Conservation (phyloP, 2,329 filamentous ascomycete genomes). For the Ceratocystis cubensis region DNA sequence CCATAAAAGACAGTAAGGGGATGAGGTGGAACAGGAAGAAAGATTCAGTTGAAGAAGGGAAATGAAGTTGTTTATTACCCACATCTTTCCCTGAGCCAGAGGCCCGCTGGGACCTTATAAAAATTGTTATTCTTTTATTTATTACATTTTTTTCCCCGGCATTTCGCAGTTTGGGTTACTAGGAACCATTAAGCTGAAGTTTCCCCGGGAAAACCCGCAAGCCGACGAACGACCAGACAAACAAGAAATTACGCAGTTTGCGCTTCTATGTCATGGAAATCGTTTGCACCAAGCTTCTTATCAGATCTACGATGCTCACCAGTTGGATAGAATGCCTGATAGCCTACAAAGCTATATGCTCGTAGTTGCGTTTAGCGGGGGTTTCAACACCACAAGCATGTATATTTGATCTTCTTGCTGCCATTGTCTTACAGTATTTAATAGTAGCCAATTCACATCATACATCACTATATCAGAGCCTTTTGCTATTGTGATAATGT, state of each 20-base stretch:
- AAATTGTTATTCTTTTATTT: neutral
- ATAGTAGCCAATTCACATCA: too few relatives aligned
- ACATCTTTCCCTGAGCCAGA: neutral
- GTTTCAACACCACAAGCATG: too few relatives aligned
- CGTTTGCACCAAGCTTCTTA: neutral
- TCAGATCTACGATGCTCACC: neutral
- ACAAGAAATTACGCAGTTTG: neutral
- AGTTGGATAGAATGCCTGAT: too few relatives aligned
- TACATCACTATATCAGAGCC: too few relatives aligned
- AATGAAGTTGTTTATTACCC: neutral
- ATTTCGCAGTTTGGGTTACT: neutral
- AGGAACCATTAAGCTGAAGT: neutral
- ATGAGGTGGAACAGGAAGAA: neutral
- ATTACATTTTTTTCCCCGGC: neutral
- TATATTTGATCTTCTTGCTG: too few relatives aligned
- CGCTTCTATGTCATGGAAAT: too few relatives aligned
- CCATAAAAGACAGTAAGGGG: neutral
- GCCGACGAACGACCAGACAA: neutral
- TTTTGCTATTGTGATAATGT: too few relatives aligned
- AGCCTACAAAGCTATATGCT: too few relatives aligned
- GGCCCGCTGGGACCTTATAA: neutral
- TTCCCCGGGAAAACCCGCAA: slow-evolving; percentile 6
- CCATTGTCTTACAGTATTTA: too few relatives aligned
- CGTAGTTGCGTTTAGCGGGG: too few relatives aligned
- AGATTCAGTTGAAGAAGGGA: neutral